phyloP scores from a whole-genome alignment of 352 stramenopile genomes.

The Globisporangium nodosum region DNA sequence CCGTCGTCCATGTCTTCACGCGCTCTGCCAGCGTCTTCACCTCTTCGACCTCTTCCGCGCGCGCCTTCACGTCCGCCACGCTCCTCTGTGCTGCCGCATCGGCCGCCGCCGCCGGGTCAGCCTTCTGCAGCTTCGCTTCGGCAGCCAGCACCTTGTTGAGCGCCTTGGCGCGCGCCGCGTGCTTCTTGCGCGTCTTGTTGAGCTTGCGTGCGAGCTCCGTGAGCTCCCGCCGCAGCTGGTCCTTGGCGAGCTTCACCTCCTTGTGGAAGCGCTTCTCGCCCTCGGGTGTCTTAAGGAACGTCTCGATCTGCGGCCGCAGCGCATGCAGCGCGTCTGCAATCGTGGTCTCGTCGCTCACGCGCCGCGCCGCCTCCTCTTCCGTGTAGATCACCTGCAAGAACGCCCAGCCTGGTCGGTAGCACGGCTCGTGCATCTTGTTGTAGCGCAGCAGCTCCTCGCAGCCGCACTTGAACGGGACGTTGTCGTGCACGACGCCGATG shows the following conservation, averaged over 20 bases:
- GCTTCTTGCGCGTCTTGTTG: slow-evolving; percentile 19
- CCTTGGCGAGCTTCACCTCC: slow-evolving; percentile 27
- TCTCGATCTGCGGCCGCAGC: slow-evolving; percentile 49
- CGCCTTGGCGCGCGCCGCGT: slow-evolving; percentile 16
- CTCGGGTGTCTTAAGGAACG: slow-evolving; percentile 49
- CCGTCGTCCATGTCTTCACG: slow-evolving; percentile 28
- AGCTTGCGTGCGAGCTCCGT: slow-evolving; percentile 35
- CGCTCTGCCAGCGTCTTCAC: slow-evolving; percentile 32
- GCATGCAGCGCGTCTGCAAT: slow-evolving; percentile 40
- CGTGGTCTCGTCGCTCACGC: slow-evolving; percentile 37
- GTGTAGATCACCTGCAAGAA: slow-evolving; percentile 59
- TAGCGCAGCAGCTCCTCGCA: slow-evolving; percentile 62
- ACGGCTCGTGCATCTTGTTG: slow-evolving; percentile 67
- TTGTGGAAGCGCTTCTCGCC: slow-evolving; percentile 61
- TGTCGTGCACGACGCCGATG: slow-evolving; percentile 46
- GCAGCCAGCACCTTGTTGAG: slow-evolving; percentile 17
- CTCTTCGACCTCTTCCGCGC: slow-evolving; percentile 27
- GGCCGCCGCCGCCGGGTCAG: background rate
- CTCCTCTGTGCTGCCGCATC: slow-evolving; percentile 16
- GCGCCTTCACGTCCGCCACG: slow-evolving; percentile 30
- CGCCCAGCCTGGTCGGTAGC: slow-evolving; percentile 51
- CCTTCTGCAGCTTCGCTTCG: slow-evolving; percentile 18
- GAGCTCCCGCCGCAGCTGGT: slow-evolving; percentile 18
- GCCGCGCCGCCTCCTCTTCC: slow-evolving; percentile 40
- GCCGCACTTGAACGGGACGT: slow-evolving; percentile 67